These are phyloP conservation scores for Cercospora berteroae DNA, from an alignment of 2,329 filamentous ascomycete species.

Conservation along the genomic window DNA sequence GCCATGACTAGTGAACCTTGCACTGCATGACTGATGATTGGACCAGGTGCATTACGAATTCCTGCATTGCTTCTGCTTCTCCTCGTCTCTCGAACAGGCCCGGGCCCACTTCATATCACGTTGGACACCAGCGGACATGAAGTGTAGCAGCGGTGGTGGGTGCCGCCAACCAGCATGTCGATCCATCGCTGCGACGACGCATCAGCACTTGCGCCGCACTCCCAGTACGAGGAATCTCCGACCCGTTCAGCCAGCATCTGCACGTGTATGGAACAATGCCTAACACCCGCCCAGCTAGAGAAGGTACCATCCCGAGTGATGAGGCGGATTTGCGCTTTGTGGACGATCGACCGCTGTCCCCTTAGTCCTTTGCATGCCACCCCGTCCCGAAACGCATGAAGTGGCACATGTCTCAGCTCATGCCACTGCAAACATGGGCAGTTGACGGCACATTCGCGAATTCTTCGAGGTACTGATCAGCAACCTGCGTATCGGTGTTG, in stretches of 20 bases:
- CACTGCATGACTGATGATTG: slow-evolving; percentile 1
- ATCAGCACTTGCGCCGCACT: background rate
- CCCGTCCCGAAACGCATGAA: slow-evolving; percentile 3
- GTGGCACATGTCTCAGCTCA: slow-evolving; percentile 12
- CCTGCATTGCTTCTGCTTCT: slow-evolving; percentile 7
- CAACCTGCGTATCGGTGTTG: background rate
- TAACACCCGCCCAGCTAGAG: background rate
- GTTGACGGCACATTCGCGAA: background rate
- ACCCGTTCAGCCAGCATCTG: background rate
- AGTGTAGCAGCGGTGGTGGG: background rate
- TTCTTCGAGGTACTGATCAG: slow-evolving; percentile 1
- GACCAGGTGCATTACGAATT: slow-evolving; percentile 4
- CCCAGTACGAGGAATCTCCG: background rate
- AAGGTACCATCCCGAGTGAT: background rate
- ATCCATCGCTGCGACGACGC: slow-evolving; percentile 13
- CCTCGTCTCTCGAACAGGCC: background rate
- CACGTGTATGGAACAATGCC: background rate
- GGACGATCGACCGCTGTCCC: background rate
- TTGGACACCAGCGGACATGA: background rate
- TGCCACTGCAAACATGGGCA: background rate
- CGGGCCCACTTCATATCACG: slow-evolving; percentile 5
- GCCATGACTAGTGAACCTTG: slow-evolving; percentile 12
- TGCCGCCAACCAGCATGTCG: slow-evolving; percentile 14
- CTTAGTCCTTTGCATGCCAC: slow-evolving; percentile 2
- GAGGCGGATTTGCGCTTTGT: background rate